phyloP scores from a whole-genome alignment of 1,139 yeast genomes.

The Kodamaea arcana region DNA sequence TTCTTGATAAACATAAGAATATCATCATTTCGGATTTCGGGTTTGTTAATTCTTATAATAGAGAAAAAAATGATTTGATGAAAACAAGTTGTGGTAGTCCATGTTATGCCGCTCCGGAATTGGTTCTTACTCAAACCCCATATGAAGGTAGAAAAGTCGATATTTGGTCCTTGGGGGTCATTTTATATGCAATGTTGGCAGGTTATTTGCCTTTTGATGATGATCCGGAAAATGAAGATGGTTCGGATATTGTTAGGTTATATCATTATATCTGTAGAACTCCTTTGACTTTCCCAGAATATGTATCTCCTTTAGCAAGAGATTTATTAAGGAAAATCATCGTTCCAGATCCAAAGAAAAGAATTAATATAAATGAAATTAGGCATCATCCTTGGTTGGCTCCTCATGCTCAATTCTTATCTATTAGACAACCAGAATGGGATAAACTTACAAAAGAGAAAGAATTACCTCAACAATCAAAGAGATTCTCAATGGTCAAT shows the following conservation, averaged over 20 bases:
- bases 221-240: conserved; percentile 95
- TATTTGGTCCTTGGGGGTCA: conserved; percentile 96
- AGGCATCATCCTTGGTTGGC: conserved; percentile 84
- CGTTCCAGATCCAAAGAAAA: conserved; percentile 78
- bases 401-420: conserved; percentile 74
- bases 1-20: conserved; percentile 76
- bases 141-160: conserved; percentile 95
- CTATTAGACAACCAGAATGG: conserved; percentile 89
- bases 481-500: conserved; percentile 45
- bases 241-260: conserved; percentile 85
- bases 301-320: conserved; percentile 86
- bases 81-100: conserved; percentile 97
- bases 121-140: conserved; percentile 81
- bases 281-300: conserved; percentile 92
- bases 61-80: conserved; percentile 71
- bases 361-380: conserved; percentile 66
- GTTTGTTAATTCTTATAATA: conserved; percentile 83
- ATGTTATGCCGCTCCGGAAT: conserved; percentile 97
- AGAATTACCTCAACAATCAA: conserved; percentile 17
- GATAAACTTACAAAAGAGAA: conserved; percentile 51
- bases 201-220: conserved; percentile 98
- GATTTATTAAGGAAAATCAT: conserved; percentile 81
- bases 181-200: conserved; percentile 92
- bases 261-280: conserved; percentile 90
- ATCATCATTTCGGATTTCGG: conserved; percentile 82